Conservation (phyloP, 768 basidiomycete genomes). For the Boletus sp. region DNA sequence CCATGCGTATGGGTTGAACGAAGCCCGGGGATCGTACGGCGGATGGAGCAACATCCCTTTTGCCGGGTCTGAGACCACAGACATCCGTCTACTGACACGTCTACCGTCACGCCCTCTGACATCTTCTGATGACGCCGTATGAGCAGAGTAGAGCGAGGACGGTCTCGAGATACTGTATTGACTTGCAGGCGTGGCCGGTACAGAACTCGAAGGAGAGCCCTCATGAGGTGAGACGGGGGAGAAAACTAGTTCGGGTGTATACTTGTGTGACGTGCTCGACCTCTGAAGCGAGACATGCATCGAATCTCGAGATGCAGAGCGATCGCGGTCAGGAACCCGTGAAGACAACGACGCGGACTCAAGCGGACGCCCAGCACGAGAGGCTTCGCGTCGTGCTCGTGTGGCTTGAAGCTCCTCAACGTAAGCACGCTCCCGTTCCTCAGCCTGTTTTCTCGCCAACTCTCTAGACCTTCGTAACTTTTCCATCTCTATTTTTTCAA, state of each 20-base stretch:
- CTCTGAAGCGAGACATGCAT: conserved; percentile 23
- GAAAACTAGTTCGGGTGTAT: conserved; percentile 44
- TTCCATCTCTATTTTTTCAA: conserved; percentile 47
- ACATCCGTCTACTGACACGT: conserved; percentile 39
- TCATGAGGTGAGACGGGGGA: conserved; percentile 34
- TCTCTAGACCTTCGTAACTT: conserved; percentile 45
- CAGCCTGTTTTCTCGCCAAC: conserved; percentile 33
- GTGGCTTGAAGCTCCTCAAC: conserved; percentile 60
- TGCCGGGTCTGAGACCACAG: conserved; percentile 33
- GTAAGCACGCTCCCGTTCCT: conserved; percentile 53
- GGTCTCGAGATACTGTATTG: conserved; percentile 45
- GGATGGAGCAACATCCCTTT: conserved; percentile 27
- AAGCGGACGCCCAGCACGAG: conserved; percentile 43
- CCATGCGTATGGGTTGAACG: conserved; percentile 32
- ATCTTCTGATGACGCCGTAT: conserved; percentile 58
- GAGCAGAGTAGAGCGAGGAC: conserved; percentile 52
- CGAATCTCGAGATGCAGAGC: conserved; percentile 36
- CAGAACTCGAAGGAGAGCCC: conserved; percentile 53
- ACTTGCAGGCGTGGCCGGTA: conserved; percentile 36
- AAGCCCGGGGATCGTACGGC: conserved; percentile 26
- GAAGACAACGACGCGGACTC: conserved; percentile 22
- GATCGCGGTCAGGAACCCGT: conserved; percentile 31
- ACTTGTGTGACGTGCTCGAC: conserved; percentile 40
- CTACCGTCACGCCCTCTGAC: conserved; percentile 40
- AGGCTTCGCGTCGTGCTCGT: conserved; percentile 56